Evolutionary conservation across 2,329 filamentous ascomycete species (phyloP), one percentile per base, ranked within the genome.

Genomic region (Tolypocladium cylindrosporum): DNA sequence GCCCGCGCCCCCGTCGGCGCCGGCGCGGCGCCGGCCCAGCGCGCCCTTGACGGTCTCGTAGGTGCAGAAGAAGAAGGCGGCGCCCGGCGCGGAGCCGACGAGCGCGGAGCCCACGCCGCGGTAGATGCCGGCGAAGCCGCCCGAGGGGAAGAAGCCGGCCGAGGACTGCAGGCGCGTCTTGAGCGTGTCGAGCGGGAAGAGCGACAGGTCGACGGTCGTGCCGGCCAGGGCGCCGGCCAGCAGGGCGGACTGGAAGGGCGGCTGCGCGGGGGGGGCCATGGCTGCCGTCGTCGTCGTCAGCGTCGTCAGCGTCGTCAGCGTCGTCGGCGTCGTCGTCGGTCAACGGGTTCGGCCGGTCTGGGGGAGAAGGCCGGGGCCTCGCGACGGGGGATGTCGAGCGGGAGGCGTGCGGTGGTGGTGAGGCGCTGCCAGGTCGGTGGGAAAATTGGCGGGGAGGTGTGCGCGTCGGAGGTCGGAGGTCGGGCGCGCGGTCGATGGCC

Each of bases 181-280:
- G 70, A 99, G 87, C 0, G 94, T 99, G 82, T 99, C 95, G 79
- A 99, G 91, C 0, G 94, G 94, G 79, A 90, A 99, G 70, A 99
- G 90, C 58, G 91, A 91, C 68, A 96, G 87, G 82, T 99, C 94
- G 74, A 97, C 94, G 16, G 92, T 96, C 54, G 94, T 94, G 70
- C 94, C 94, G 64, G 94, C 94, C 64, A 97, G 78, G 69, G 87
- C 94, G 72, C 94, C 94, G 65, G 94, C 91, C 79, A 87, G 72
- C 66, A 87, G 83, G 68, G 84, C 82, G 34, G 81, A 79, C 57
- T 79, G 78, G 77, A 85, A 86, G 67, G 78, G 70, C 42, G 76
- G 75, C 43, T 59, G 55, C 31, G 65, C 55, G 54, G 62, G 57
- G 54, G 24, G 24, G 3, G 2, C 24, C 24, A 27, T 27, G 24